These are phyloP conservation scores for Pythium plurisporium DNA, from an alignment of 352 stramenopile genomes.

Conservation along the genomic window DNA sequence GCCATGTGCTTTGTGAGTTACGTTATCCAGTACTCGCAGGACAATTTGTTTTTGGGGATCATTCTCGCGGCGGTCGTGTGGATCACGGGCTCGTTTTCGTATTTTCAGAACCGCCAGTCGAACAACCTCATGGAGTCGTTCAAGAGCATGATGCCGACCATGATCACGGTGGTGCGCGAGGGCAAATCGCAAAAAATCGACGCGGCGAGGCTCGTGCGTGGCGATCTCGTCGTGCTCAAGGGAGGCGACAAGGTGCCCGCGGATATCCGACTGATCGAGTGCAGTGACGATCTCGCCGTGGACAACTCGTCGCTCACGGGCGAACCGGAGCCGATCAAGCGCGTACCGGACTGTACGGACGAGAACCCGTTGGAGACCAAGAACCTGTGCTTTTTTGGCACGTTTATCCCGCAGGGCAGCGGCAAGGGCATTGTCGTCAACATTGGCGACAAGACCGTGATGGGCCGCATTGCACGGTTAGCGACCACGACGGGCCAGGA, in stretches of 20 bases:
- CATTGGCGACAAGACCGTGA: constrained; percentile 80
- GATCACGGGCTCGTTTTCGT: constrained; percentile 73
- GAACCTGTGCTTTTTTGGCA: constrained; percentile 80
- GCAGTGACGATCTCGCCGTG: constrained; percentile 90
- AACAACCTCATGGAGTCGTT: constrained; percentile 84
- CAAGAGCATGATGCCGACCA: constrained; percentile 83
- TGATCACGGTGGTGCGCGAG: constrained; percentile 70
- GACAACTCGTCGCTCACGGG: constrained; percentile 86
- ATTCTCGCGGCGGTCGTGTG: constrained; percentile 70
- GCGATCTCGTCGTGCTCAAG: constrained; percentile 89
- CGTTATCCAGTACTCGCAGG: constrained; percentile 49
- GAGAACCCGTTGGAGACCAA: constrained; percentile 80
- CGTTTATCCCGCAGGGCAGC: constrained; percentile 68
- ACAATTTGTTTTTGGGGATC: constrained; percentile 74
- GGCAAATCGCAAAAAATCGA: constrained; percentile 79
- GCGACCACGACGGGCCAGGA: constrained; percentile 35
- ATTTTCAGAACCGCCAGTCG: constrained; percentile 71
- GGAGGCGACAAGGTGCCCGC: constrained; percentile 92
- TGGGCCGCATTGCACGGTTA: constrained; percentile 72
- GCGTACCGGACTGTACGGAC: constrained; percentile 59
- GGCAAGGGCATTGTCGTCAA: constrained; percentile 66
- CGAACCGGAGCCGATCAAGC: constrained; percentile 86
- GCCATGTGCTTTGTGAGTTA: constrained; percentile 66
- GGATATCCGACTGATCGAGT: constrained; percentile 94
- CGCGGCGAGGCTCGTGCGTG: constrained; percentile 68